Evolutionary conservation across 148 eudicot species (phyloP).

Genomic region (Pouteria glomerata): DNA sequence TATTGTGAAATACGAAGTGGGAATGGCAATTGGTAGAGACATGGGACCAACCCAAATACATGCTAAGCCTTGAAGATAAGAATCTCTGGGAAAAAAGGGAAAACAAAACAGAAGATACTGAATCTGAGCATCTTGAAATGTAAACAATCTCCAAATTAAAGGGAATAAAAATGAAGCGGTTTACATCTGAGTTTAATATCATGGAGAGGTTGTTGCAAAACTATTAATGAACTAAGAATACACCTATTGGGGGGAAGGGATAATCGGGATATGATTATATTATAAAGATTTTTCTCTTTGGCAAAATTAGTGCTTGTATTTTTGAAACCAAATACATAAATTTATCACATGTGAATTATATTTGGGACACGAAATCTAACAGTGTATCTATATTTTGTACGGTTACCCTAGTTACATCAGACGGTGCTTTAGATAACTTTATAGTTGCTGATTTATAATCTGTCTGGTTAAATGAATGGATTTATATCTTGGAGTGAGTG

Average conservation of each 20-base stretch:
- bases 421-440: neutral
- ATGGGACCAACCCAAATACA: neutral
- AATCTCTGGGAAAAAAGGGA: neutral
- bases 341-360: neutral
- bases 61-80: neutral
- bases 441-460: neutral
- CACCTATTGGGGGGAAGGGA: neutral
- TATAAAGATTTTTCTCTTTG: neutral
- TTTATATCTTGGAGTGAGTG: neutral
- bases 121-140: neutral
- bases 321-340: neutral
- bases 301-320: constrained; percentile 1
- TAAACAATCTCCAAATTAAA: neutral
- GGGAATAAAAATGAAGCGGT: neutral
- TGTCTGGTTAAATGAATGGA: neutral
- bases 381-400: neutral
- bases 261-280: neutral
- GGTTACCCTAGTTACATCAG: neutral
- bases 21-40: neutral
- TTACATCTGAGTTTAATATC: neutral
- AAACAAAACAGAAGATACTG: neutral
- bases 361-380: neutral
- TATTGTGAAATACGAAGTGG: no score
- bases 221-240: neutral
- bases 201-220: neutral